A percentile compares a stretch with the other conserved stretches of the same genome.
phyloP scores from a whole-genome alignment of 108 stramenopile genomes.

The Ochromonas danica region DNA sequence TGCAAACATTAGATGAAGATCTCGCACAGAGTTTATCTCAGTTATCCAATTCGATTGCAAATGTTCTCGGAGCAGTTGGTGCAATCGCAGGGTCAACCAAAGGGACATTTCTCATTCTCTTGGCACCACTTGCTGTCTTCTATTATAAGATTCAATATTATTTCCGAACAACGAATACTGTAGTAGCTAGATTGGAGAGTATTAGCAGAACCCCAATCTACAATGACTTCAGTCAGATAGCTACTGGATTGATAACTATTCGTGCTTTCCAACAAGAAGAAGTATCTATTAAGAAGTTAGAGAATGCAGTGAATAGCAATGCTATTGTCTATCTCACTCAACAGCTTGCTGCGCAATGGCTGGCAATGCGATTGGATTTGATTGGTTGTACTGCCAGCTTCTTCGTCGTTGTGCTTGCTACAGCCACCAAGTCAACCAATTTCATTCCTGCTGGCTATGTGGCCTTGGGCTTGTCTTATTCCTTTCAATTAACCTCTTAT shows the following conservation, averaged over 20 bases:
- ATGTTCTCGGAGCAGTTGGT: neutral
- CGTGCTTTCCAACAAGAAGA: conserved; percentile 69
- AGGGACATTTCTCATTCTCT: neutral
- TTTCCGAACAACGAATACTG: conserved; percentile 55
- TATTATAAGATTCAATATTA: neutral
- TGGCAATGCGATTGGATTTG: conserved; percentile 33
- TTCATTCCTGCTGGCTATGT: conserved; percentile 53
- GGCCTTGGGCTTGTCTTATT: conserved; percentile 83
- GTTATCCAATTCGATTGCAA: neutral
- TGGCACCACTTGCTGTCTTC: conserved; percentile 11
- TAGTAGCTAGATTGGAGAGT: conserved; percentile 74
- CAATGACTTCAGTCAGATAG: conserved; percentile 85
- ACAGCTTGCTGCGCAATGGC: conserved; percentile 26
- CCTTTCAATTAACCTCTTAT: conserved; percentile 73
- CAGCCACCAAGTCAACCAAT: conserved; percentile 53
- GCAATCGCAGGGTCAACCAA: conserved; percentile 27
- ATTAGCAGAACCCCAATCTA: conserved; percentile 82
- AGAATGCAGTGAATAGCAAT: conserved; percentile 63
- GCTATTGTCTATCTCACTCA: neutral
- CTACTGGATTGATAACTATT: conserved; percentile 80
- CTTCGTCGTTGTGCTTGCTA: conserved; percentile 31
- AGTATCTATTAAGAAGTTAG: conserved; percentile 61
- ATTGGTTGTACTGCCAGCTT: neutral
- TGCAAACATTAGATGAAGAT: conserved; percentile 29
- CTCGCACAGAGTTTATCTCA: conserved; percentile 4